Evolutionary conservation across 345 rosid genomes (phyloP).

Genomic region (Ricinus communis): DNA sequence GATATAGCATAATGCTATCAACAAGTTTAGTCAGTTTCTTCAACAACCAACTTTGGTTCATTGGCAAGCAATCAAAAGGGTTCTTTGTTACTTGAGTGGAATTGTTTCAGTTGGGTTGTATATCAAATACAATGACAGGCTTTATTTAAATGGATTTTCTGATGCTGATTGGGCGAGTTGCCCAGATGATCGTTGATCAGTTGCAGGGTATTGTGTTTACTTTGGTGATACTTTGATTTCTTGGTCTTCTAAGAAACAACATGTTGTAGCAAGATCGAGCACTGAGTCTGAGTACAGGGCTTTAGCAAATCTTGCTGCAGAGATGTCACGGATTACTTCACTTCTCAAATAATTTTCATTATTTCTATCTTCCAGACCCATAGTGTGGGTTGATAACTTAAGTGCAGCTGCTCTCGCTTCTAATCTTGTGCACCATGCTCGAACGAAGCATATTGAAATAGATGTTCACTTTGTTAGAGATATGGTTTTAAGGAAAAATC

Average conservation of each 20-base stretch:
- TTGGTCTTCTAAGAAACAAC: background rate
- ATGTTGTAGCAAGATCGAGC: background rate
- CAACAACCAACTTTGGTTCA: background rate
- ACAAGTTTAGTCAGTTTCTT: background rate
- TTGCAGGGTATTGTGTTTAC: background rate
- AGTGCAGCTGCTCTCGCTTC: too few relatives aligned
- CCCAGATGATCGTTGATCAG: too few relatives aligned
- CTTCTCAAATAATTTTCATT: background rate
- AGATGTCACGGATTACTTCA: background rate
- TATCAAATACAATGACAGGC: too few relatives aligned
- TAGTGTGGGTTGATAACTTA: too few relatives aligned
- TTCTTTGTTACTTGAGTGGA: background rate
- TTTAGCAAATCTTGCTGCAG: background rate
- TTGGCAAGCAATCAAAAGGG: background rate
- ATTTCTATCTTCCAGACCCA: background rate
- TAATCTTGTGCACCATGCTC: too few relatives aligned
- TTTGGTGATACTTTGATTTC: background rate
- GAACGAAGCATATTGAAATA: too few relatives aligned
- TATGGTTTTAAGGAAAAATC: background rate
- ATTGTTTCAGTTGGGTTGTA: too few relatives aligned
- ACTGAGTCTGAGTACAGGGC: background rate
- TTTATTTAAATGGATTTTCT: too few relatives aligned
- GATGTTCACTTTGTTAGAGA: background rate
- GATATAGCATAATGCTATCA: background rate
- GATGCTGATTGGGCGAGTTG: too few relatives aligned